Base-by-base conservation (phyloP, 2,329 filamentous ascomycete genomes). In the Gremmenia infestans region DNA sequence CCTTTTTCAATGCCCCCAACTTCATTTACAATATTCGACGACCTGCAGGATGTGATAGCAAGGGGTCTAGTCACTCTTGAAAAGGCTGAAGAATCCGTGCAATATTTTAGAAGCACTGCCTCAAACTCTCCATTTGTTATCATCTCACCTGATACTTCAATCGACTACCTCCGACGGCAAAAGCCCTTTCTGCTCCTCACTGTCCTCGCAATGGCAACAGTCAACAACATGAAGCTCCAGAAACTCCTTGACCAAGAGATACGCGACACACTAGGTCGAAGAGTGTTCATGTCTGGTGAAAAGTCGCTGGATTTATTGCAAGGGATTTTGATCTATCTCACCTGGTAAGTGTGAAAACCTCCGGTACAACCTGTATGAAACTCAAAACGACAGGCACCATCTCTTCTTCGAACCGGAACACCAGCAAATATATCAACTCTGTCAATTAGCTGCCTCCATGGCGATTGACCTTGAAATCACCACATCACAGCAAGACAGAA, bases 201-300 rank as follows among this genome's bases (percentile, higher is more conserved):
- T 4, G 76, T 82, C 17, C 67, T 83, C 1, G 76, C 80, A 3
- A 74, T 78, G 0, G 80, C 78, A 39, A 77, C 73, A 2, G 74
- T 74, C 23, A 71, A 64, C n/a, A 76, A 75, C 12, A 65, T 81
- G 22, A 78, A 81, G 60, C 77, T 78, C 0, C 76, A 81, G 53
- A 76, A 70, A 15, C 69, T 81, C 3, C 81, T 82, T 47, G 80
- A 83, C 28, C 78, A 80, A 51, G 81, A 83, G 67, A 82, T 83
- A 52, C 72, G 81, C 39, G 81, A 80, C 62, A 74, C 82, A 0
- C 62, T 82, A 32, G 79, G 76, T 1, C 69, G 81, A 47, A 83
- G 81, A 67, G 80, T 81, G 45, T 79, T 84, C 1, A 74, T 80
- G 0, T 74, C 76, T 1, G 80, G 81, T 0, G 80, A 83, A 70